phyloP scores from a whole-genome alignment of 129 eudicot species.

The Flaveria brownii region DNA sequence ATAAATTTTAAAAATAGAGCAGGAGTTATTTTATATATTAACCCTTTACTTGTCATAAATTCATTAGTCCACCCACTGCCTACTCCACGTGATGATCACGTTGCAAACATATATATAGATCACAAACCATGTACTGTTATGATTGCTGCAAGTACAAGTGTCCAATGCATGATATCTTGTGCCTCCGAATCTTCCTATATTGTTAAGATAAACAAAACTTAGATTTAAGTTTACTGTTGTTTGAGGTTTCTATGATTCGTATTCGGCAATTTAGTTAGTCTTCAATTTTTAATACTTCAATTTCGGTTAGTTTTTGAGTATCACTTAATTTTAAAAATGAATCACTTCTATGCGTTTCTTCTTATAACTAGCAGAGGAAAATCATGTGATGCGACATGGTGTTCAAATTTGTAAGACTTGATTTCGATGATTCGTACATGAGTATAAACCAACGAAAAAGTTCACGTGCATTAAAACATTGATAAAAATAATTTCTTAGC shows the following conservation, averaged over 20 bases:
- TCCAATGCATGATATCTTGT: not conserved
- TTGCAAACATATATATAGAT: slow-evolving; percentile 18
- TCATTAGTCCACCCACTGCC: slow-evolving; percentile 28
- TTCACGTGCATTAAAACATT: too few species aligned
- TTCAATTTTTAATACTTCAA: not conserved
- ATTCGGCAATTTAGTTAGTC: slow-evolving; percentile 13
- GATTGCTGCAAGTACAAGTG: slow-evolving; percentile 23
- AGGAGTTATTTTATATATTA: slow-evolving; percentile 6
- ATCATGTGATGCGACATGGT: too few species aligned
- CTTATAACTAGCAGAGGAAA: too few species aligned
- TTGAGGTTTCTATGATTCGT: slow-evolving; percentile 24
- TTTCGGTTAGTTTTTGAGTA: not conserved
- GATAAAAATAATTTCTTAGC: too few species aligned
- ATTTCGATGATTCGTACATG: too few species aligned
- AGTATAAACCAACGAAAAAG: too few species aligned
- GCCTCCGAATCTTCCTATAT: slow-evolving; percentile 16
- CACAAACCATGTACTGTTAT: slow-evolving; percentile 9
- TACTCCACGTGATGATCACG: slow-evolving; percentile 40
- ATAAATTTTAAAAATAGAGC: not conserved
- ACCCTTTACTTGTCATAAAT: slow-evolving; percentile 16
- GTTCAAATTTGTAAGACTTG: too few species aligned
- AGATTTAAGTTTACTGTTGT: slow-evolving; percentile 11
- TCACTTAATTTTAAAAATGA: not conserved
- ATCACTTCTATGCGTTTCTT: too few species aligned
- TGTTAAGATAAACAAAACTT: slow-evolving; percentile 3